These are phyloP conservation scores for Saccharomycopsis schoenii DNA, from an alignment of 805 yeast genomes.

Conservation along the genomic window DNA sequence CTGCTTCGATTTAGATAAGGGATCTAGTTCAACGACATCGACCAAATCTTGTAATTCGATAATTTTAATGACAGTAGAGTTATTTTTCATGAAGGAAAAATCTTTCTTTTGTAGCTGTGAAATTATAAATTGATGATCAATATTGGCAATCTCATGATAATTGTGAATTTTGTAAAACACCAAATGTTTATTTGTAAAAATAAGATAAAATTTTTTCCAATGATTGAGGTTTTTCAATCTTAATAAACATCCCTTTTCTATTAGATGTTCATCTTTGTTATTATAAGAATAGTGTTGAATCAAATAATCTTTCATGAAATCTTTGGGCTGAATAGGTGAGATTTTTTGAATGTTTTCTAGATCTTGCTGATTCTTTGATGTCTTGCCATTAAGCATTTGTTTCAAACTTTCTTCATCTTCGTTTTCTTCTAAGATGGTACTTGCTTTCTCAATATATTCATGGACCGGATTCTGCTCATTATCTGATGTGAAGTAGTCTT, in stretches of 20 bases:
- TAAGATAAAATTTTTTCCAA: constrained; percentile 37
- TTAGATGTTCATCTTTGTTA: constrained; percentile 26
- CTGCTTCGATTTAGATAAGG: constrained; percentile 31
- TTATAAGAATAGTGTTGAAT: constrained; percentile 15
- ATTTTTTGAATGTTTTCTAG: constrained; percentile 12
- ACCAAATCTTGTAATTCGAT: constrained; percentile 29
- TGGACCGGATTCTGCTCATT: constrained; percentile 8
- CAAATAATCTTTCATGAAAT: constrained; percentile 17
- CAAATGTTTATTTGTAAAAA: constrained; percentile 33
- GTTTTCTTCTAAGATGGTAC: constrained; percentile 18
- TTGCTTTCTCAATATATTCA: constrained; percentile 7
- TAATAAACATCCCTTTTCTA: constrained; percentile 34
- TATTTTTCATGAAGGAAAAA: neutral
- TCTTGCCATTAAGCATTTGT: constrained; percentile 10
- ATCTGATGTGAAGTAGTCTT: constrained; percentile 18
- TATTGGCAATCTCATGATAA: constrained; percentile 18
- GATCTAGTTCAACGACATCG: constrained; percentile 43
- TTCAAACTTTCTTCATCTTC: constrained; percentile 13
- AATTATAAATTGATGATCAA: constrained; percentile 14
- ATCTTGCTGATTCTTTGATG: constrained; percentile 19
- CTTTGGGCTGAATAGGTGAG: constrained; percentile 5
- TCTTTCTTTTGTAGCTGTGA: neutral
- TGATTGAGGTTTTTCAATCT: constrained; percentile 36
- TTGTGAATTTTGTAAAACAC: constrained; percentile 30
- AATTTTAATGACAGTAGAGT: constrained; percentile 21